Evolutionary conservation across 768 basidiomycete species (phyloP).

Genomic region (Mycena haematopus): DNA sequence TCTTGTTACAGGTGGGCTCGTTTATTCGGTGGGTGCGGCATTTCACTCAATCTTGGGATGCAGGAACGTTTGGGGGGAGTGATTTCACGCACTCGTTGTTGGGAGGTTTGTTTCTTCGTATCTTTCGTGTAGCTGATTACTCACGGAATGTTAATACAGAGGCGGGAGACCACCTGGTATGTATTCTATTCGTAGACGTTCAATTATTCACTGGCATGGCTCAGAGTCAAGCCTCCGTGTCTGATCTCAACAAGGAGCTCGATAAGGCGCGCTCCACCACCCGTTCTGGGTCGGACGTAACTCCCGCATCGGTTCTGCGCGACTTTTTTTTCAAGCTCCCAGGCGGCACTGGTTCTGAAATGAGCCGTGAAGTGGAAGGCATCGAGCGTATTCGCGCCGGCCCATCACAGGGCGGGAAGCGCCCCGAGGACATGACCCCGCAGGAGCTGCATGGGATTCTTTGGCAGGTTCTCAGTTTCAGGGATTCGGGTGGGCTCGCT

Average conservation of each 20-base stretch:
- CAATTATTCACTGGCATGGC: slow-evolving; percentile 1
- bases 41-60: background rate
- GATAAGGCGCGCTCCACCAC: slow-evolving; percentile 65
- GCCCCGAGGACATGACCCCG: slow-evolving; percentile 83
- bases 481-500: slow-evolving; percentile 67
- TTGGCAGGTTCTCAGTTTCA: slow-evolving; percentile 87
- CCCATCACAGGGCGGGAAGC: slow-evolving; percentile 65
- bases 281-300: slow-evolving; percentile 41
- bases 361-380: slow-evolving; percentile 77
- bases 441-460: slow-evolving; percentile 85
- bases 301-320: slow-evolving; percentile 57
- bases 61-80: slow-evolving; percentile 76
- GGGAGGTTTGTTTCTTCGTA: slow-evolving; percentile 56
- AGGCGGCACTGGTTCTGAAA: slow-evolving; percentile 62
- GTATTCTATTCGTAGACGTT: slow-evolving; percentile 1
- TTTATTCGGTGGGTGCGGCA: background rate
- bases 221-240: slow-evolving; percentile 73
- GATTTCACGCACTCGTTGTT: slow-evolving; percentile 83
- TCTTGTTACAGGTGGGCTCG: slow-evolving; percentile 72
- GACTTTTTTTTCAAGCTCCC: slow-evolving; percentile 68
- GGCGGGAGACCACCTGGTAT: slow-evolving; percentile 37
- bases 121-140: background rate
- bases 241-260: slow-evolving; percentile 83
- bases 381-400: slow-evolving; percentile 73
- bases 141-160: slow-evolving; percentile 35